Base-by-base conservation (phyloP, 345 rosid species). In the Brassica nigra region DNA sequence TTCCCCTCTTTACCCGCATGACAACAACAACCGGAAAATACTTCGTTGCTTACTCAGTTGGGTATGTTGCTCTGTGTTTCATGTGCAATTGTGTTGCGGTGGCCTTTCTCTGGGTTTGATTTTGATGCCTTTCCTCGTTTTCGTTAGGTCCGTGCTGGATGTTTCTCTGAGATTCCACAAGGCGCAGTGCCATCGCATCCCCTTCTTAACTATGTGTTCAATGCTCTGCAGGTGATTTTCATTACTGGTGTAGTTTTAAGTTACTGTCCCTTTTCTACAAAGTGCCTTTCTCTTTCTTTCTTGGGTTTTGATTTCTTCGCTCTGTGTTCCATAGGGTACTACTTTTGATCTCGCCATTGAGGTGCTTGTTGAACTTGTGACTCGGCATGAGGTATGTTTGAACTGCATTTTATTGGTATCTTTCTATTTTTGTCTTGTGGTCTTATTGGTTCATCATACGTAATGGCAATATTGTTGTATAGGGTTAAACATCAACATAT, bases 21-120 rank as follows among this genome's bases (percentile, higher is more conserved):
- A 92, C 59, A 89, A 83, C 80, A 89, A 83, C 80, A 87, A 81
- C 80, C 88, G 90, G 76, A 94, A 92, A 80, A 85, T 94, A 81
- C 86, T 92, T 64, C 97, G 97, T 16, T 95, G 99, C 85, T 86
- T 95, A 72, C 80, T 95, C 70, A 95, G 99, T 83, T 95, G 99
- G 99, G 99, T 95, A 92, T 85, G 92, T 75, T 66, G 29, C 65
- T 73, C 66, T 39, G 80, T 77, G 8, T 55, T 29, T 75, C 23
- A 30, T 18, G 61, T 69, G 49, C 36, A 10, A 5, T 54, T 28
- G 63, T 61, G 20, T 18, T 27, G 44, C 28, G 3, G 5, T 14
- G 28, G 7, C 20, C 5, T 80, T 75, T 69, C n/a, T 7, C 8
- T 0, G 39, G 62, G 39, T 62, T 47, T 74, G 16, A n/a, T 6